Evolutionary conservation across 352 stramenopile species (phyloP), one percentile per base, ranked within the genome.

Genomic region (Globisporangium cylindrosporum): DNA sequence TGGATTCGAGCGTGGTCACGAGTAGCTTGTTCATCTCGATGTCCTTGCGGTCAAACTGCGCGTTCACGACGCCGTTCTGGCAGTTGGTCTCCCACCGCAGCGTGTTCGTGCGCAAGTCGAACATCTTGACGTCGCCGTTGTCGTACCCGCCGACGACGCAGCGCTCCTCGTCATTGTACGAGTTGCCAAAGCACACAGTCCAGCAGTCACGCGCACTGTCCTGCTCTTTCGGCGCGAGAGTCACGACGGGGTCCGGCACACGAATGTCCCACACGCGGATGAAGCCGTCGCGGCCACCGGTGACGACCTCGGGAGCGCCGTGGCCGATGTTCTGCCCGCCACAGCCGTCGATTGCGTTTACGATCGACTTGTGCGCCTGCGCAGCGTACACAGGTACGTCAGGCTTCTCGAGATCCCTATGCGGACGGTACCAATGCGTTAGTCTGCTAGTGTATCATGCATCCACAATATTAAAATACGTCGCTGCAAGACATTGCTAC

Each of bases 11-110:
- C 43, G 96, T 99, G 25, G 95, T 98, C 25, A 98, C 91, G 6
- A 98, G 73, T 29, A 98, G 73, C 71, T 99, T 99, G 78, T 99
- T 99, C 96, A 99, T 99, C 73, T 98, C 92, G 72, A 99, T 98
- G 71, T 99, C 94, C 64, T 95, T 97, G 46, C 96, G 86, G 74
- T 99, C 97, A 64, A 99, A 99, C 73, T 98, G 86, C 36, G 97
- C 78, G 63, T 86, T 93, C 46, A 98, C 97, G n/a, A 99, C 96
- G 20, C 96, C 97, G 79, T 99, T 99, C 66, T 93, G 86, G 57
- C 93, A 94, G 73, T 99, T 99, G 60, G 93, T 98, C 73, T 99
- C 97, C 92, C 95, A 99, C 58, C 91, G 78, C 70, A 99, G 80
- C 63, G 83, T 83, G 70, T 97, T 97, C 4, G 92, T 97, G 34